A percentile compares a stretch with the other conserved stretches of the same genome.
Conservation (phyloP, 148 eudicot genomes). For the Amaranthus hypochondriacus region DNA sequence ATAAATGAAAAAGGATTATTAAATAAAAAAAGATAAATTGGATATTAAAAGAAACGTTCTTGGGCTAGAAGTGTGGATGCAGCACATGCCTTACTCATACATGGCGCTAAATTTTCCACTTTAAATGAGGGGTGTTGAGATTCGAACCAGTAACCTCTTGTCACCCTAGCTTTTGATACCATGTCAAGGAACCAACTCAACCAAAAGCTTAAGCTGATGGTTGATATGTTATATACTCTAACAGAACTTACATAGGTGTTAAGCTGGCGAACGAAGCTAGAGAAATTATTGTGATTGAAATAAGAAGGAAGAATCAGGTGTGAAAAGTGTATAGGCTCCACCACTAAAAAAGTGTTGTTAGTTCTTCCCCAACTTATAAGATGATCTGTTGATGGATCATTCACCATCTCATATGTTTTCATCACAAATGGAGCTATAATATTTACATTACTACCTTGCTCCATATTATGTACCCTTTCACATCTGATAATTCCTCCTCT, state of each 20-base stretch:
- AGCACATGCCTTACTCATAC: no score
- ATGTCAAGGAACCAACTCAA: no score
- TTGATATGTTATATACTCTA: no score
- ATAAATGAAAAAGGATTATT: background rate
- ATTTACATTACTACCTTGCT: constrained; percentile 2
- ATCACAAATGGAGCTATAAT: constrained; percentile 56
- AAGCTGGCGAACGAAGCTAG: constrained; percentile 89
- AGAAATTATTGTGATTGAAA: constrained; percentile 87
- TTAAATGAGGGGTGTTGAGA: no score
- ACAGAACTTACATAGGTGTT: constrained; percentile 66
- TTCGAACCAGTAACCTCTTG: no score
- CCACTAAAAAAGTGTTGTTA: constrained; percentile 63
- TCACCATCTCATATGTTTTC: constrained; percentile 78
- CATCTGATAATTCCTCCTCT: constrained; percentile 13
- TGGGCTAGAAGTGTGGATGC: no score
- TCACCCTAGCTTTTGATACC: no score
- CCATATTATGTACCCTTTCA: constrained; percentile 5
- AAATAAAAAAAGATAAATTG: background rate
- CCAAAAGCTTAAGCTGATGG: no score
- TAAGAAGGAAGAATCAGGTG: constrained; percentile 44
- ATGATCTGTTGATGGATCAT: constrained; percentile 48
- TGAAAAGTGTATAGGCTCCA: constrained; percentile 65
- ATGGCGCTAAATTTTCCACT: no score
- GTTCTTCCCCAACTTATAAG: constrained; percentile 63
- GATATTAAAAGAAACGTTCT: no score